A percentile compares a stretch with the other conserved stretches of the same genome.
These are phyloP conservation scores for Calonectria hawksworthii DNA, from an alignment of 2,329 filamentous ascomycete species.

Conservation along the genomic window DNA sequence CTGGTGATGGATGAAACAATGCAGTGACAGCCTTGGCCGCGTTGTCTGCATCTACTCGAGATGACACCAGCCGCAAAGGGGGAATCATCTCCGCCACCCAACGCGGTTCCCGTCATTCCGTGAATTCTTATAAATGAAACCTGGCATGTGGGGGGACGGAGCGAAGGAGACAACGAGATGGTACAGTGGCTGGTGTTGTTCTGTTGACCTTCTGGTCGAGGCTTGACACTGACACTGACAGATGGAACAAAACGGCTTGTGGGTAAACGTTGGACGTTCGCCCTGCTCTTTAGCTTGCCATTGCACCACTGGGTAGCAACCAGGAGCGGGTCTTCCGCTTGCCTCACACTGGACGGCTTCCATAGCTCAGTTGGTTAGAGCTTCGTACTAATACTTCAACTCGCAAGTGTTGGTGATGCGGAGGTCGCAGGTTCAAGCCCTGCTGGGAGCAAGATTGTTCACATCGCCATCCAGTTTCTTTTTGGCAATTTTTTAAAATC, in stretches of 20 bases:
- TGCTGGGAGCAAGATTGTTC: slow-evolving; percentile 46
- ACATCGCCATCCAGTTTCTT: slow-evolving; percentile 34
- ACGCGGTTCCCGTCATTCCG: background rate
- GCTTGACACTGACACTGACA: background rate
- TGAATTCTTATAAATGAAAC: background rate
- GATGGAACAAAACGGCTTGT: background rate
- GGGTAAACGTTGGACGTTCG: background rate
- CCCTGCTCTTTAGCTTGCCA: slow-evolving; percentile 14
- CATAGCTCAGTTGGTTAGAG: slow-evolving; percentile 53
- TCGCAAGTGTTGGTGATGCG: slow-evolving; percentile 44
- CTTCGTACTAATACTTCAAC: slow-evolving; percentile 50
- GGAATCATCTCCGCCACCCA: background rate
- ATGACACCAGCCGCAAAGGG: background rate
- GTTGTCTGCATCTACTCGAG: background rate
- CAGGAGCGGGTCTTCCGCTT: slow-evolving; percentile 13
- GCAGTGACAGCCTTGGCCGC: background rate
- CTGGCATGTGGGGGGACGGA: background rate
- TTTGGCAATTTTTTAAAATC: background rate
- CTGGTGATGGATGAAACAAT: background rate
- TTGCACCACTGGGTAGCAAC: background rate
- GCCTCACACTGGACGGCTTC: slow-evolving; percentile 42
- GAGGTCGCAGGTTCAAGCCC: slow-evolving; percentile 52
- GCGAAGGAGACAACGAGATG: background rate
- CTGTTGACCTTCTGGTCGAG: background rate
- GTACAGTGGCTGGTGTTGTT: background rate